Conservation (phyloP, 331 rosid species). For the Cydonia oblonga region DNA sequence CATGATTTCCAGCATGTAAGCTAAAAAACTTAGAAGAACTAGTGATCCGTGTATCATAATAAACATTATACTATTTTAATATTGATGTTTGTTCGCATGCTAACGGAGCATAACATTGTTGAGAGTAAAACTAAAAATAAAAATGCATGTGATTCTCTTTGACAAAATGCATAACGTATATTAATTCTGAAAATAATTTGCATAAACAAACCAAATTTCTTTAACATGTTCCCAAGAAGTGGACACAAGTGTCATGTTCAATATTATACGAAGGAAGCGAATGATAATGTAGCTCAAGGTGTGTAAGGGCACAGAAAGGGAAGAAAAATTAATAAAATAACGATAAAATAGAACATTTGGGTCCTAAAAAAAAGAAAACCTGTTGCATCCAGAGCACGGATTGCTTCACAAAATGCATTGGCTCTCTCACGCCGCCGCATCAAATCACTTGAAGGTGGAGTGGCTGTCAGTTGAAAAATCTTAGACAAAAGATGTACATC, state of each 20-base stretch:
- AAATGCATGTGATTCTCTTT: background rate
- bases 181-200: background rate
- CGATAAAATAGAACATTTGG: background rate
- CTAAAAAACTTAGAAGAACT: background rate
- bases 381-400: conserved; percentile 93
- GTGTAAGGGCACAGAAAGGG: background rate
- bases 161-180: background rate
- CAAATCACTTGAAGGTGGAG: conserved; percentile 44
- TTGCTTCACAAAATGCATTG: conserved; percentile 89
- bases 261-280: background rate
- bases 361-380: conserved; percentile 25
- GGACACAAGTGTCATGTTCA: background rate
- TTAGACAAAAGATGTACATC: conserved; percentile 86
- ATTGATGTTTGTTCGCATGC: background rate
- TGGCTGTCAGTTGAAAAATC: conserved; percentile 73
- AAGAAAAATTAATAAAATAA: background rate
- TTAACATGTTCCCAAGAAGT: background rate
- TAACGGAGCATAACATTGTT: background rate
- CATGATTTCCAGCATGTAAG: background rate
- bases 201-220: background rate
- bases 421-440: conserved; percentile 63
- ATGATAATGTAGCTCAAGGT: background rate
- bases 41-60: background rate
- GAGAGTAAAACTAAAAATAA: background rate
- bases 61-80: background rate